phyloP scores from a whole-genome alignment of 106 monocot genomes.

The Acanthochlamys bracteata region DNA sequence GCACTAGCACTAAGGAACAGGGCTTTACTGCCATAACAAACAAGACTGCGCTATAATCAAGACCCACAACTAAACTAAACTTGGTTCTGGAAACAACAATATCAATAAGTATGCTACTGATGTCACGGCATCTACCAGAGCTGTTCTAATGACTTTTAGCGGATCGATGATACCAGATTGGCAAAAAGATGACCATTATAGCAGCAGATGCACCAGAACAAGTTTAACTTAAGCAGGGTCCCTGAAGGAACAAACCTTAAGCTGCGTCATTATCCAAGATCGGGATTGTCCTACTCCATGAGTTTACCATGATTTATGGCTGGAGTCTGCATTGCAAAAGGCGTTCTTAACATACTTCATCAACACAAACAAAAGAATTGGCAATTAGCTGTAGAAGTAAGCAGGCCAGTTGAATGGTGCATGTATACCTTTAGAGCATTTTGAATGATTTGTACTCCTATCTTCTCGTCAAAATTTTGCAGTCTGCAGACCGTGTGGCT shows the following conservation, averaged over 20 bases:
- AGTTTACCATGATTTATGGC: slow-evolving; percentile 69
- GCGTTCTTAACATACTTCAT: too few species aligned
- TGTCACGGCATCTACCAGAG: slow-evolving; percentile 73
- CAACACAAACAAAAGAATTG: background rate
- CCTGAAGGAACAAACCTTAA: slow-evolving; percentile 27
- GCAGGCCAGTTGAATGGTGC: background rate
- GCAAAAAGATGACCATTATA: background rate
- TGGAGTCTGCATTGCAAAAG: slow-evolving; percentile 32
- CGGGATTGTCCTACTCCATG: slow-evolving; percentile 59
- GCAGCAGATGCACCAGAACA: background rate
- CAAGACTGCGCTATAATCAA: too few species aligned
- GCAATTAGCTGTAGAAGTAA: background rate
- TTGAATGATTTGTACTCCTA: slow-evolving; percentile 71
- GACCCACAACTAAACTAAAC: too few species aligned
- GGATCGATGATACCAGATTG: slow-evolving; percentile 77
- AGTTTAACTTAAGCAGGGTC: background rate
- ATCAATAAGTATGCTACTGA: slow-evolving; percentile 26
- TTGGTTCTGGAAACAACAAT: background rate
- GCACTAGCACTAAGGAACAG: too few species aligned
- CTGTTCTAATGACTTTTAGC: slow-evolving; percentile 81
- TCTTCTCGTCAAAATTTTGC: slow-evolving; percentile 79
- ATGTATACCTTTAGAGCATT: slow-evolving; percentile 49
- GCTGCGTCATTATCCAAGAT: slow-evolving; percentile 80
- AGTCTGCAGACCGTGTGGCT: slow-evolving; percentile 50
- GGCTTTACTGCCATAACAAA: too few species aligned